These are phyloP conservation scores for Zea mays DNA, from an alignment of 176 grass and related monocot species.

Conservation along the genomic window Zm-B73-REFERENCE-NAM-5.0 NC_050096.1:2860501-2861000, in stretches of 20 bases:
- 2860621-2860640: no score
- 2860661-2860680: no score
- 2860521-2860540: no score
- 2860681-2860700: no score
- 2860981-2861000: conserved; percentile 30
- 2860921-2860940: conserved; percentile 29
- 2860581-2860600: no score
- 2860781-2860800: background rate
- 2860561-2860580: no score
- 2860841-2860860: conserved; percentile 19
- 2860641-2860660: no score
- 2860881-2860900: conserved; percentile 28
- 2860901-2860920: background rate
- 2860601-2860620: no score
- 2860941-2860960: conserved; percentile 21
- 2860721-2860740: no score
- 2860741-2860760: background rate
- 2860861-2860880: background rate
- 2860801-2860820: background rate
- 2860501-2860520: no score
- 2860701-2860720: no score
- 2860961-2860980: conserved; percentile 24
- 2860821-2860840: conserved; percentile 14
- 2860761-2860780: background rate
- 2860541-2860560: no score